Base-by-base conservation (phyloP, 768 basidiomycete genomes). In the Macrolepiota dolichaula region DNA sequence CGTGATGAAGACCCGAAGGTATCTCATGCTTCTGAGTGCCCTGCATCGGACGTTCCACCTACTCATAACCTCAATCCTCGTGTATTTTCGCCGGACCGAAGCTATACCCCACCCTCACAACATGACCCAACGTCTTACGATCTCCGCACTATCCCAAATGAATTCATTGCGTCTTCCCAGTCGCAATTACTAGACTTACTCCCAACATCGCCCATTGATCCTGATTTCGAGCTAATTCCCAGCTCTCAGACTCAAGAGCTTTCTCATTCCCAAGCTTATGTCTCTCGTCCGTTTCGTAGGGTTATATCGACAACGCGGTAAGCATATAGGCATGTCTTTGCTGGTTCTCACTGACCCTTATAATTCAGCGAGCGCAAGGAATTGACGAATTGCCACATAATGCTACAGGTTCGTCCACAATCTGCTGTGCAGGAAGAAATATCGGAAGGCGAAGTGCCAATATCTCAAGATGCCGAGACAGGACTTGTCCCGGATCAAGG, bases 241-340 rank as follows among this genome's bases (percentile, higher is more conserved):
- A 82, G 78, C 59, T 82, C 80, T 35, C 81, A 81, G 62, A 77
- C 73, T 59, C 76, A 79, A 52, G 80, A 82, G 10, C 57, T 52
- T 46, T 29, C 35, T 55, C 32, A 37, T 17, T 44, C 35, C 11
- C 55, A 54, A 40, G 13, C 36, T 24, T 22, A 7, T 63, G n/a
- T 10, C 19, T 6, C 27, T 22, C n/a, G 22, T 17, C n/a, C 38
- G 29, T 29, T 17, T 10, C 36, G 29, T 6, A 40, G 27, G 46
- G 44, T 17, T 3, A 46, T 35, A 44, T 44, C 42, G 17, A 22
- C 37, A 37, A 12, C 52, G 19, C 36, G n/a, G 36, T 24, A 12
- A 19, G 37, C 19, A n/a, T 13, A 19, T 37, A 19, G n/a, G 9
- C 32, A 53, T 15, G 35, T 24, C 12, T 24, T 22, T 49, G 10